Percentiles rank a stretch among this genome's conserved stretches.
These are phyloP conservation scores for Adansonia grandidieri DNA, from an alignment of 441 rosid genomes.

Conservation along the genomic window DNA sequence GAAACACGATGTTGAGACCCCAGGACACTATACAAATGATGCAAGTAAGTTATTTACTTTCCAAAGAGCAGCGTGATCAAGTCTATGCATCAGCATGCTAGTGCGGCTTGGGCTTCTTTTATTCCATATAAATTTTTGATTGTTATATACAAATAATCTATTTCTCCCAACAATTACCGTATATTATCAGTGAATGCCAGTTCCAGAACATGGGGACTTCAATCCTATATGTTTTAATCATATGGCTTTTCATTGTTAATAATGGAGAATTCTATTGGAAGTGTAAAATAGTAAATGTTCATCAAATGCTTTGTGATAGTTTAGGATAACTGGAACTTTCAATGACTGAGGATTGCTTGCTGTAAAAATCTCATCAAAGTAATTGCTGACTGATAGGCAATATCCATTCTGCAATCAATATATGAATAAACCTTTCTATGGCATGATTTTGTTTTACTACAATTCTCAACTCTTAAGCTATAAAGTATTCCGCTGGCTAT, in stretches of 20 bases:
- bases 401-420: slow-evolving; percentile 11
- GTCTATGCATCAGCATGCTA: not conserved
- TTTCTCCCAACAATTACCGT: not conserved
- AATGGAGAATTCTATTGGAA: not conserved
- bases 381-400: not conserved
- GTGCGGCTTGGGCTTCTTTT: slow-evolving; percentile 2
- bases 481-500: not conserved
- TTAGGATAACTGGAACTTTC: not conserved
- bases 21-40: slow-evolving; percentile 73
- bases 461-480: slow-evolving; percentile 8
- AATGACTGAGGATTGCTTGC: slow-evolving; percentile 1
- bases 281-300: not conserved
- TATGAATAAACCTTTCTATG: not conserved
- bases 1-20: slow-evolving; percentile 75
- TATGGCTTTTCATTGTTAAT: slow-evolving; percentile 5
- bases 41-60: slow-evolving; percentile 61
- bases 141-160: not conserved
- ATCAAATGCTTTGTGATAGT: slow-evolving; percentile 6
- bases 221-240: not conserved
- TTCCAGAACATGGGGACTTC: not conserved
- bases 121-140: slow-evolving; percentile 5
- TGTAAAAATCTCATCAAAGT: slow-evolving; percentile 15
- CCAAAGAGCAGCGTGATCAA: not conserved
- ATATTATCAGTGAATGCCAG: not conserved
- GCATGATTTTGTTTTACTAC: slow-evolving; percentile 8